Evolutionary conservation across 2,329 filamentous ascomycete species (phyloP).

Genomic region (Trichophyton schoenleinii): DNA sequence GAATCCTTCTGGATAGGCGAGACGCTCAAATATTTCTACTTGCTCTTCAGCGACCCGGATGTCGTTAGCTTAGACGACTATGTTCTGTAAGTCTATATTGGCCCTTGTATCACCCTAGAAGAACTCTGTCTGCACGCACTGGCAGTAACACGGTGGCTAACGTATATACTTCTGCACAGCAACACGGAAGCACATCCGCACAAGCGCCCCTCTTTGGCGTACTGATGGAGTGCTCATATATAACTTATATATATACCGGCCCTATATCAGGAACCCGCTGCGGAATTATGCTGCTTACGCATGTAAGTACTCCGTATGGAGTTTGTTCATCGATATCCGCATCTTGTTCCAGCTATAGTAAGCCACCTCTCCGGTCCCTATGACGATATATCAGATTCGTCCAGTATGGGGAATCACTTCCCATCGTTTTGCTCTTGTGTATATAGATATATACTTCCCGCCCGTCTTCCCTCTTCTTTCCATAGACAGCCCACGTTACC

Average conservation of each 20-base stretch:
- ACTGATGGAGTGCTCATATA: neutral
- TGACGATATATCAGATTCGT: neutral
- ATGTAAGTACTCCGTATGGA: too few species aligned
- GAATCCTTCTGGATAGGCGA: conserved; percentile 88
- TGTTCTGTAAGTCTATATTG: conserved; percentile 40
- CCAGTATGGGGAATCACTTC: neutral
- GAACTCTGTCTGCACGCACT: neutral
- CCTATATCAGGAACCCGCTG: too few species aligned
- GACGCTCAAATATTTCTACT: conserved; percentile 84
- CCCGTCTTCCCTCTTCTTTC: neutral
- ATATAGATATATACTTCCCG: neutral
- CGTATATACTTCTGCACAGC: conserved; percentile 8
- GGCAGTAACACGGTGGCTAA: neutral
- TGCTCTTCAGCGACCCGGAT: conserved; percentile 59
- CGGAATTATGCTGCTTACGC: too few species aligned
- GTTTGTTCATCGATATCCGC: neutral
- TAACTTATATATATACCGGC: neutral
- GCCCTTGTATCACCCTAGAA: neutral
- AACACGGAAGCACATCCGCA: conserved; percentile 46
- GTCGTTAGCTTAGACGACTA: conserved; percentile 55
- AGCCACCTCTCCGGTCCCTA: neutral
- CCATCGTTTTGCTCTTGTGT: neutral
- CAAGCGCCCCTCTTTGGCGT: conserved; percentile 13
- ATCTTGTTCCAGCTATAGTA: neutral
- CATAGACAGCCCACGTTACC: neutral